Conservation (phyloP, 805 yeast species). For the Wickerhamomyces rabaulensis region DNA sequence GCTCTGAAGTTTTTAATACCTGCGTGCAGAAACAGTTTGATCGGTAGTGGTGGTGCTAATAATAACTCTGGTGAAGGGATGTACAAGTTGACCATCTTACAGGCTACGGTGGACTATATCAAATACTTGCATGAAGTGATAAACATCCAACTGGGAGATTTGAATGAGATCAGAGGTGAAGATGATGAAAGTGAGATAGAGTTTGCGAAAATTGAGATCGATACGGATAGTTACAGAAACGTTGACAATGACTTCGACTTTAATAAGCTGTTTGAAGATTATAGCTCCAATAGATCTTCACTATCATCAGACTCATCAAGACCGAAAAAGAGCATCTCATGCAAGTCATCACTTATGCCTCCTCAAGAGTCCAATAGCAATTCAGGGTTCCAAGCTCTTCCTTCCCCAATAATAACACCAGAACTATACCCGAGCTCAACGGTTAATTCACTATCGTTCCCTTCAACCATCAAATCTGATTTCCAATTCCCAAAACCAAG, state of each 20-base stretch:
- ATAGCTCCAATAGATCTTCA: conserved; percentile 1
- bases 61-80: conserved; percentile 46
- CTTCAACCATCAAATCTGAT: conserved; percentile 11
- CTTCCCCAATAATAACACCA: conserved; percentile 24
- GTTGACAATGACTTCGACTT: conserved; percentile 54
- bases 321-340: neutral
- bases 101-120: conserved; percentile 79
- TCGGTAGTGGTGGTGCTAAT: conserved; percentile 6
- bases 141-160: conserved; percentile 41
- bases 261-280: conserved; percentile 20
- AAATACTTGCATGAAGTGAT: conserved; percentile 60
- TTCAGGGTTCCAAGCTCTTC: conserved; percentile 14
- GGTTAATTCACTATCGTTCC: conserved; percentile 3
- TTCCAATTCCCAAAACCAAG: conserved; percentile 15
- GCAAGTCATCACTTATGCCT: neutral
- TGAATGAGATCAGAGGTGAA: conserved; percentile 32
- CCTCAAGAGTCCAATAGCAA: neutral
- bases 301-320: neutral
- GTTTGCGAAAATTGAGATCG: conserved; percentile 50
- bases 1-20: conserved; percentile 74
- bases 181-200: conserved; percentile 20
- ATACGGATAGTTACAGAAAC: conserved; percentile 55
- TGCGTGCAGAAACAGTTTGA: conserved; percentile 51
- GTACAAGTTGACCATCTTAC: conserved; percentile 76
- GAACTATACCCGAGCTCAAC: conserved; percentile 17